Base-by-base conservation (phyloP, 768 basidiomycete species). In the Hygrophorus russula region DNA sequence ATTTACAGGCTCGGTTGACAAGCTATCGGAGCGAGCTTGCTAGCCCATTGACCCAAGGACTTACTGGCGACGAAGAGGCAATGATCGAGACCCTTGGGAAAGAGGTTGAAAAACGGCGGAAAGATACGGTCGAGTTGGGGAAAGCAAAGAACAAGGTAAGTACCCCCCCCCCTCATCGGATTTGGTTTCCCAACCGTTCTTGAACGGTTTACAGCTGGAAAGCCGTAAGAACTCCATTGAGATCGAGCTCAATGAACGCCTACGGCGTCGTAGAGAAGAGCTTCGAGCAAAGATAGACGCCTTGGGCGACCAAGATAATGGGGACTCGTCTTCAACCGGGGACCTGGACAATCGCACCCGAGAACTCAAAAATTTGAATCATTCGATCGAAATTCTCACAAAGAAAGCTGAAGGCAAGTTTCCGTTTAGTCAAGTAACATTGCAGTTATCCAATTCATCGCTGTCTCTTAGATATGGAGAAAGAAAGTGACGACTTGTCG, bases 191-290 rank as follows among this genome's bases (percentile, higher is more conserved):
- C 19, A 19, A 8, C 19, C 46, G 24, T 29, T 12, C n/a, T 18
- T 28, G 24, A 24, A 24, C 13, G 18, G 38, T 33, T 37, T 29
- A 17, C 51, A 88, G 83, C 61, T 90, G 49, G 80, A 86, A 32
- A 73, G 78, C 10, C 71, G 70, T 49, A 91, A 88, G 64, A 87
- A 83, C 55, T 62, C 81, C 3, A 62, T 96, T 20, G 91, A 96
- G 57, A 93, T 96, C 42, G 94, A 98, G 59, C 70, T 98, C 37
- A 89, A 85, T 49, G 96, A 99, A 59, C 81, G 81, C 51, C 69
- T 98, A 11, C 73, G 80, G 15, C 76, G 93, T 6, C 73, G 83
- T 18, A 72, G 78, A 35, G 83, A 89, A 39, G 94, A 93, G 51
- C 56, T 98, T 6, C 74, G 77, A 39, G 60, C 64, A 28, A 84